phyloP scores from a whole-genome alignment of 2,329 filamentous ascomycete species.

The Penicillium sp. region DNA sequence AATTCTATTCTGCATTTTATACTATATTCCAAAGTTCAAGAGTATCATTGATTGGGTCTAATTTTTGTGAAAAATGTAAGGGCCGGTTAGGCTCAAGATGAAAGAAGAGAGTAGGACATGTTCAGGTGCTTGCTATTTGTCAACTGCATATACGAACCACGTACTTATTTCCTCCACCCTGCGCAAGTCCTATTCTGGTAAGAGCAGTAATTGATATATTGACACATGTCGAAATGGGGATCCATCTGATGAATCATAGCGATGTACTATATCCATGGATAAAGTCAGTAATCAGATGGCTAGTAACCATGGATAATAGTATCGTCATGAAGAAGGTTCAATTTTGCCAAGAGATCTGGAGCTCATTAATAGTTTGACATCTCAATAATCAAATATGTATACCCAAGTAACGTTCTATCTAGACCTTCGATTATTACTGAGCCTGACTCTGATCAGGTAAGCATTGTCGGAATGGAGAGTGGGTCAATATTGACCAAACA shows the following conservation, averaged over 20 bases:
- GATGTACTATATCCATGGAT: neutral
- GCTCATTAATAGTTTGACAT: neutral
- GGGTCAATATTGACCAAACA: constrained; percentile 19
- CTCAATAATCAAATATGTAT: neutral
- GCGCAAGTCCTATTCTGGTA: too few relatives aligned
- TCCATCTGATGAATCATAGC: neutral
- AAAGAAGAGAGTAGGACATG: too few relatives aligned
- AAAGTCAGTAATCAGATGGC: neutral
- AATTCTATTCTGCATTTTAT: neutral
- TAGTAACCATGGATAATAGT: neutral
- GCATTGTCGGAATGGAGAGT: constrained; percentile 9
- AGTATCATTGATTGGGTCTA: too few relatives aligned
- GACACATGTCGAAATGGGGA: too few relatives aligned
- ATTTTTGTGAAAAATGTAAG: too few relatives aligned
- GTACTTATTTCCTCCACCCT: too few relatives aligned
- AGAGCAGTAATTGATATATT: too few relatives aligned
- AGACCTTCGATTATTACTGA: constrained; percentile 2
- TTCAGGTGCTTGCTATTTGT: too few relatives aligned
- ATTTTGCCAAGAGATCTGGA: neutral
- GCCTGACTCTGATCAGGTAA: constrained; percentile 6
- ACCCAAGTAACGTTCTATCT: neutral
- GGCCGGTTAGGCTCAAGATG: too few relatives aligned
- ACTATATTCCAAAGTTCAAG: too few relatives aligned
- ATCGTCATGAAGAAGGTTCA: neutral
- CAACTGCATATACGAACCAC: too few relatives aligned